Evolutionary conservation across 768 basidiomycete species (phyloP), one percentile per base, ranked within the genome.

Genomic region (Tylopilus subfusipes): DNA sequence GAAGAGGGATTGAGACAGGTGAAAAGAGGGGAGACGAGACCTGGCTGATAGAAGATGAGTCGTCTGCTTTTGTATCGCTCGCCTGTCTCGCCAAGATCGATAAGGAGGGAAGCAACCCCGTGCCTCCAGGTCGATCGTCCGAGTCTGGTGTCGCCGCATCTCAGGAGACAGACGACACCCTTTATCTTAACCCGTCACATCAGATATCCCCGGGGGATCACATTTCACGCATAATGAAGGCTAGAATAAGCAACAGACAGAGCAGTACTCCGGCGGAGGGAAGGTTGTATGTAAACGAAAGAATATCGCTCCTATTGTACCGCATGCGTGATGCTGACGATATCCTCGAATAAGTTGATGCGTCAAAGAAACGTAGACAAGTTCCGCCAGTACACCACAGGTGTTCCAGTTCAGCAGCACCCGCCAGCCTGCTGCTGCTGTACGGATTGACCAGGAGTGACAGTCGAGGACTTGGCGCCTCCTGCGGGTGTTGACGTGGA

Each of bases 391-490:
- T 50, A 59, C 49, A 60, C 59, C 59, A 40, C 47, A 59, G 44
- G 48, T 59, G 51, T 39, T 44, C 50, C 24, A 50, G 63, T 72
- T 82, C 73, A 95, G 82, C 93, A 95, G 76, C 93, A 95, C 42
- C 88, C 80, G 52, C 83, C 77, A 5, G 82, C 75, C 65, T 80
- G 78, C 72, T 86, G 85, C 69, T 88, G 85, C 68, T 86, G 84
- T 50, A 94, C 88, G 52, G 80, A 85, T 73, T 92, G 88, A 25
- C 92, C 92, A 10, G 88, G 89, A 42, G 87, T 88, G 57, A 95
- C 83, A 49, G 90, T 88, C 52, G 88, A 81, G 50, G 90, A 85
- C 75, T 94, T 94, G 54, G 84, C 85, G 19, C 85, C 80, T 40
- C 85, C 85, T 11, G 86, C 77, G 42, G 88, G 79, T 54, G 88